Conservation (phyloP, 2,329 filamentous ascomycete species). For the Curvularia sp. region DNA sequence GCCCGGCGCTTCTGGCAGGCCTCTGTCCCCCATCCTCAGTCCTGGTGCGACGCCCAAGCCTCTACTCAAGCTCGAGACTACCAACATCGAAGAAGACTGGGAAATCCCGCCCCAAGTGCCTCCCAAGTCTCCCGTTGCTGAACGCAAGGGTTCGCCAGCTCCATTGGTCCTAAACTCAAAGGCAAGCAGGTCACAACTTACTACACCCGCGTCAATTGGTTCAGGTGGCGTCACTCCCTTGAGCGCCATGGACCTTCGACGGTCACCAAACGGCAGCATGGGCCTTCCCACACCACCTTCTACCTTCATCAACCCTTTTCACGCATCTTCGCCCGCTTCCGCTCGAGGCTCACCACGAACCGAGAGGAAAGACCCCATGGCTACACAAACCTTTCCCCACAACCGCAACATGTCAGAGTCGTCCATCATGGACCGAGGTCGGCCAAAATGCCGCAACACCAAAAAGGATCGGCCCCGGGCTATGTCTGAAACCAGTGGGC, state of each 20-base stretch:
- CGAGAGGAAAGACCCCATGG: slow-evolving; percentile 43
- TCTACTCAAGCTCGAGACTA: slow-evolving; percentile 44
- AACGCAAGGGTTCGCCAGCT: slow-evolving; percentile 45
- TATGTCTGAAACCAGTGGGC: slow-evolving; percentile 43
- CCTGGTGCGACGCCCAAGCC: slow-evolving; percentile 41
- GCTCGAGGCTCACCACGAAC: slow-evolving; percentile 42
- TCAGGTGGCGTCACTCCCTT: slow-evolving; percentile 36
- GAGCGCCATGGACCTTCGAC: slow-evolving; percentile 39
- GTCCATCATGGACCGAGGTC: slow-evolving; percentile 49
- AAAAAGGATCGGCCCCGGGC: slow-evolving; percentile 45
- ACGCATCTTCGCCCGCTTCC: slow-evolving; percentile 40
- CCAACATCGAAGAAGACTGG: slow-evolving; percentile 23
- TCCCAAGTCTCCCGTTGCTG: slow-evolving; percentile 46
- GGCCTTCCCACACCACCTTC: slow-evolving; percentile 42
- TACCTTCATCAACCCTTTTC: slow-evolving; percentile 42
- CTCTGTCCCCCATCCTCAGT: slow-evolving; percentile 44
- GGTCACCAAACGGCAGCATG: slow-evolving; percentile 41
- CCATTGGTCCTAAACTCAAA: slow-evolving; percentile 43
- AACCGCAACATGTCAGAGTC: slow-evolving; percentile 49
- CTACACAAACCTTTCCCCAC: slow-evolving; percentile 31
- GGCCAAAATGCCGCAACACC: slow-evolving; percentile 42
- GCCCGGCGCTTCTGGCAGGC: slow-evolving; percentile 19
- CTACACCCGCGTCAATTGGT: slow-evolving; percentile 37
- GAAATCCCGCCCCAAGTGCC: slow-evolving; percentile 47
- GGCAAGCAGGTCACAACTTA: slow-evolving; percentile 42